Percentiles rank a stretch among this genome's conserved stretches.
phyloP scores from a whole-genome alignment of 2,329 filamentous ascomycete genomes.

The Domatiomyces catenatus region DNA sequence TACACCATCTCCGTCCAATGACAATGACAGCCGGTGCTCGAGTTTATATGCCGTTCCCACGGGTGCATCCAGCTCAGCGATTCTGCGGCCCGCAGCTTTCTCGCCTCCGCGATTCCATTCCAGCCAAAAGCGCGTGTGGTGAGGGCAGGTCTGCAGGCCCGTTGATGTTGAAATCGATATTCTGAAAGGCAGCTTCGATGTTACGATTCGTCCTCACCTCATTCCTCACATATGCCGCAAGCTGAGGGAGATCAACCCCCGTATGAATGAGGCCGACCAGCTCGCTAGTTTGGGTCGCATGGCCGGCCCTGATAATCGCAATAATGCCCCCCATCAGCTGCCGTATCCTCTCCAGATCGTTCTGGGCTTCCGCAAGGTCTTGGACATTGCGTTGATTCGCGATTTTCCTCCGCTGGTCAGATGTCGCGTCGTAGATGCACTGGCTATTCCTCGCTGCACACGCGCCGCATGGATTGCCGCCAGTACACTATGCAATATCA shows the following conservation, averaged over 20 bases:
- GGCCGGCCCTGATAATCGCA: slow-evolving; percentile 13
- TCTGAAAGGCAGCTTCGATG: slow-evolving; percentile 11
- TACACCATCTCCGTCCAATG: neutral
- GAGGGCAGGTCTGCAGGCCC: slow-evolving; percentile 12
- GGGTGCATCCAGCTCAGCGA: neutral
- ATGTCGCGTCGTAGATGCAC: slow-evolving; percentile 15
- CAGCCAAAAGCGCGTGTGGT: slow-evolving; percentile 1
- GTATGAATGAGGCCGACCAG: slow-evolving; percentile 12
- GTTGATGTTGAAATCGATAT: slow-evolving; percentile 14
- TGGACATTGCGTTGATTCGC: slow-evolving; percentile 15
- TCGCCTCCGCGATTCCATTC: neutral
- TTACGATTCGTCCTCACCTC: slow-evolving; percentile 11
- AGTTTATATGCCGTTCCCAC: neutral
- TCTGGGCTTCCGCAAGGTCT: slow-evolving; percentile 12
- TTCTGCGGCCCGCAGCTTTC: neutral
- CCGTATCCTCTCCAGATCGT: slow-evolving; percentile 10
- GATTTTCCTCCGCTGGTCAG: slow-evolving; percentile 16
- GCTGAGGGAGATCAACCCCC: slow-evolving; percentile 13
- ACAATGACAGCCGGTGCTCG: neutral
- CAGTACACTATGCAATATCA: slow-evolving; percentile 11
- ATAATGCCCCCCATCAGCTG: slow-evolving; percentile 16
- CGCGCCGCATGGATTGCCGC: slow-evolving; percentile 14
- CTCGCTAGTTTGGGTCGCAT: slow-evolving; percentile 7
- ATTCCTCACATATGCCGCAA: slow-evolving; percentile 16
- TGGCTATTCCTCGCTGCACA: slow-evolving; percentile 12